phyloP scores from a whole-genome alignment of 495 filamentous ascomycete genomes.

The Penicillium salamii region DNA sequence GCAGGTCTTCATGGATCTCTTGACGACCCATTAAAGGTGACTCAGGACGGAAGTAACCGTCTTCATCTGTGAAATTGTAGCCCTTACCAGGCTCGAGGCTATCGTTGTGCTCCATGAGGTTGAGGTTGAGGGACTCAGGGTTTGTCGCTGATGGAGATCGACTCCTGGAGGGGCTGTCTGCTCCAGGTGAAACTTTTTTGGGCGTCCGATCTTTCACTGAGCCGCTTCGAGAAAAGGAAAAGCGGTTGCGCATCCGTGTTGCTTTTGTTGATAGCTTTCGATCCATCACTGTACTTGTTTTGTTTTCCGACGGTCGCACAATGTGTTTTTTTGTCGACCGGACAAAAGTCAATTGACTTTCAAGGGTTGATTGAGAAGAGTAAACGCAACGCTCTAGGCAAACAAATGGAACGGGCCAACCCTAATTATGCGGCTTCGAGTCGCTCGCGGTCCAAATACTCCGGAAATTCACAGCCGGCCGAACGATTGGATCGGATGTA shows the following conservation, averaged over 20 bases:
- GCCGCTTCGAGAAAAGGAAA: slow-evolving; percentile 15
- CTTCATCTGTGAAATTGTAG: slow-evolving; percentile 24
- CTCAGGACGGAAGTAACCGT: slow-evolving; percentile 21
- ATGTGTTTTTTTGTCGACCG: neutral
- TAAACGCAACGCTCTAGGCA: neutral
- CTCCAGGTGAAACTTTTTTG: slow-evolving; percentile 7
- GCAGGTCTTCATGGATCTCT: slow-evolving; percentile 18
- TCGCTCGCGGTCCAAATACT: neutral
- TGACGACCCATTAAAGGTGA: slow-evolving; percentile 21
- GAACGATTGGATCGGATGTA: neutral
- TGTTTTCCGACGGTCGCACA: slow-evolving; percentile 1
- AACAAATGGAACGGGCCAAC: slow-evolving; percentile 1
- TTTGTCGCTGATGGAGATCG: slow-evolving; percentile 23
- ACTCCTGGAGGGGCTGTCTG: slow-evolving; percentile 6
- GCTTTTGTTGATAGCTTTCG: slow-evolving; percentile 25
- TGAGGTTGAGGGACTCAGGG: slow-evolving; percentile 12
- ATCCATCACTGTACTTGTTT: slow-evolving; percentile 15
- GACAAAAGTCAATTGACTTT: too few species aligned
- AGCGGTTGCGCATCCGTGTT: slow-evolving; percentile 21
- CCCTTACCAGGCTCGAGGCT: slow-evolving; percentile 4
- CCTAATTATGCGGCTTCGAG: neutral
- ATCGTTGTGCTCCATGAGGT: slow-evolving; percentile 6
- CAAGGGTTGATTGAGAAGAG: neutral
- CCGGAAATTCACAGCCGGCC: neutral
- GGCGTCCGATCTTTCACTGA: slow-evolving; percentile 9